Base-by-base conservation (phyloP, 192 early-diverging fungal species). In the Backusella westeae region DNA sequence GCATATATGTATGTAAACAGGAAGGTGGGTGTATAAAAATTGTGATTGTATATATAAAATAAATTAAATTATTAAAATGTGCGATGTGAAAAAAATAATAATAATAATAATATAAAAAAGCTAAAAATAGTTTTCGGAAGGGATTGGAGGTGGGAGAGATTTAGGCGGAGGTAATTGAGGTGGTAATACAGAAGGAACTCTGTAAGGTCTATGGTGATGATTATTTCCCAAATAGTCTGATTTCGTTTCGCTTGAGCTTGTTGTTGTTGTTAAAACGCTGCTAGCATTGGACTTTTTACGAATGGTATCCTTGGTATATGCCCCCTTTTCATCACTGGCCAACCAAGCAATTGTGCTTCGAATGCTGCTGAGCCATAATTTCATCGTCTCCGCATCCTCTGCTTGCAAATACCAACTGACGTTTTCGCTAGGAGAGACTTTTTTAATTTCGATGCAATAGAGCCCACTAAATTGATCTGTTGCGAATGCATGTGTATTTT, bases 391-490 rank as follows among this genome's bases (percentile, higher is more conserved):
- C 1, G 73, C 66, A 29, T 75, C 73, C 1, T 74, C 73, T 36
- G 78, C 74, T 46, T 79, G 73, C 15, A 79, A 19, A 59, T 65
- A 79, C 78, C 78, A 79, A 36, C 72, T 71, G 29, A 35, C 19
- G 0, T 10, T 29, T 21, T 79, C 69, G 34, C 39, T 19, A 19
- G 67, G 26, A 6, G 52, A 63, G 7, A 29, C 21, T 66, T 79
- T 79, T 68, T 69, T 73, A 52, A 79, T 65, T 67, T 79, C 78
- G 9, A 79, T 39, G 7, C 78, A 79, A 44, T 79, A 71, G 8
- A 74, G 68, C 15, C 74, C 74, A 23, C 34, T n/a, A 53, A 79
- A 68, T 6, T 46, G 68, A 72, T 79, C 74, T 19, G 78, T 79
- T 14, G 75, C 78, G 34, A 79, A 79, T 19, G 59, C 73, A 34